Percentiles rank a stretch among this genome's conserved stretches.
Conservation (phyloP, 306 rosid genomes). For the Gleditsia sinensis region DNA sequence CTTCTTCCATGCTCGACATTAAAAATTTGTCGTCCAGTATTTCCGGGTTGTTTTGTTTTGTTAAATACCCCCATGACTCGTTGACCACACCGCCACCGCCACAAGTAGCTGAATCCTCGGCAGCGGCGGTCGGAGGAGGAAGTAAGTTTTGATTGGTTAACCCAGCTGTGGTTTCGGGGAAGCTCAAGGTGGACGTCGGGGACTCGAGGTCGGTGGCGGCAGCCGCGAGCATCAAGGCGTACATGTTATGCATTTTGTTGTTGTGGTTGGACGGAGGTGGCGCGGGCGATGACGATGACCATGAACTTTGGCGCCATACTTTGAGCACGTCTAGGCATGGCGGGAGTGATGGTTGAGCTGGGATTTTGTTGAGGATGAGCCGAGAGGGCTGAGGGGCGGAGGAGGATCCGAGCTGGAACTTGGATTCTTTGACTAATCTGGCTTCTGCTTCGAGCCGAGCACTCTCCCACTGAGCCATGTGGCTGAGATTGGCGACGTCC, state of each 20-base stretch:
- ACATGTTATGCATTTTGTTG: conserved; percentile 20
- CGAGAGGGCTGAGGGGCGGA: not conserved
- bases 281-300: not conserved
- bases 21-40: no score
- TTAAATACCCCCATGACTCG: not conserved
- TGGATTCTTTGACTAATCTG: conserved; percentile 31
- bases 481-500: conserved; percentile 32
- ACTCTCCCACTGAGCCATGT: conserved; percentile 50
- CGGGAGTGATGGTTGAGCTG: conserved; percentile 12
- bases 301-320: conserved; percentile 54
- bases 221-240: conserved; percentile 25
- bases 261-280: not conserved
- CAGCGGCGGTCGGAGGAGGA: not conserved
- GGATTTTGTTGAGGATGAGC: conserved; percentile 19
- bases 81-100: no score
- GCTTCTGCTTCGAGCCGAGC: conserved; percentile 50
- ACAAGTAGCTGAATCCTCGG: no score
- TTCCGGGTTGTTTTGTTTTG: no score
- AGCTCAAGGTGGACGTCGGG: conserved; percentile 22
- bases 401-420: not conserved
- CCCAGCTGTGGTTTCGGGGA: not conserved
- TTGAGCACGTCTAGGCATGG: conserved; percentile 45
- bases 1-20: conserved; percentile 6
- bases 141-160: not conserved
- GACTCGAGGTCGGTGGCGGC: conserved; percentile 20